Conservation (phyloP, 306 rosid genomes). For the Vachellia pachyceras region DNA sequence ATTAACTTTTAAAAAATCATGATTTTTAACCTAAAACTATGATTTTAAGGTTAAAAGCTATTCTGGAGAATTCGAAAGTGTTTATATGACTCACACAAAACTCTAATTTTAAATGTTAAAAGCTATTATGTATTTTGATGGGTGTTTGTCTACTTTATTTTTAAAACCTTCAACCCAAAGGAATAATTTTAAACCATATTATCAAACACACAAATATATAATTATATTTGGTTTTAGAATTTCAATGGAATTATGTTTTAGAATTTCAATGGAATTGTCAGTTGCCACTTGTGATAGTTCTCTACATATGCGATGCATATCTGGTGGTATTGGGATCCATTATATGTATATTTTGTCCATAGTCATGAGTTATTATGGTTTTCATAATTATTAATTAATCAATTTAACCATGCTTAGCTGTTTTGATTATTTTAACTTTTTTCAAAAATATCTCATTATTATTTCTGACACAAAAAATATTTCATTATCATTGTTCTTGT, state of each 20-base stretch:
- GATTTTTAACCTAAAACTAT: too few species aligned
- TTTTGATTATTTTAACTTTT: background rate
- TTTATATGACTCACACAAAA: too few species aligned
- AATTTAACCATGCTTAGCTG: constrained; percentile 15
- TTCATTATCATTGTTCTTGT: background rate
- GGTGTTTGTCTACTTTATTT: too few species aligned
- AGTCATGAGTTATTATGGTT: background rate
- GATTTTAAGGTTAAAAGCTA: too few species aligned
- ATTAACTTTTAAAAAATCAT: too few species aligned
- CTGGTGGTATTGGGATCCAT: constrained; percentile 40
- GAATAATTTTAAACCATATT: too few species aligned
- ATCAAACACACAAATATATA: too few species aligned
- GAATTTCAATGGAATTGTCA: constrained; percentile 32
- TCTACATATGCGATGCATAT: constrained; percentile 25
- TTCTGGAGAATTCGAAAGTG: too few species aligned
- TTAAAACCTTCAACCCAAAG: too few species aligned
- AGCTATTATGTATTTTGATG: too few species aligned
- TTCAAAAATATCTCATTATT: background rate
- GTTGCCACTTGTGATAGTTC: background rate
- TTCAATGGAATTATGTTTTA: constrained; percentile 16
- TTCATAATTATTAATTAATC: constrained; percentile 1
- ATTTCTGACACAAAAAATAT: background rate
- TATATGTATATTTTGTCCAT: background rate
- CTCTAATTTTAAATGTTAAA: too few species aligned
- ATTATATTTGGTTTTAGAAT: too few species aligned